phyloP scores from a whole-genome alignment of 2,329 filamentous ascomycete species.

The Grosmannia huntii region DNA sequence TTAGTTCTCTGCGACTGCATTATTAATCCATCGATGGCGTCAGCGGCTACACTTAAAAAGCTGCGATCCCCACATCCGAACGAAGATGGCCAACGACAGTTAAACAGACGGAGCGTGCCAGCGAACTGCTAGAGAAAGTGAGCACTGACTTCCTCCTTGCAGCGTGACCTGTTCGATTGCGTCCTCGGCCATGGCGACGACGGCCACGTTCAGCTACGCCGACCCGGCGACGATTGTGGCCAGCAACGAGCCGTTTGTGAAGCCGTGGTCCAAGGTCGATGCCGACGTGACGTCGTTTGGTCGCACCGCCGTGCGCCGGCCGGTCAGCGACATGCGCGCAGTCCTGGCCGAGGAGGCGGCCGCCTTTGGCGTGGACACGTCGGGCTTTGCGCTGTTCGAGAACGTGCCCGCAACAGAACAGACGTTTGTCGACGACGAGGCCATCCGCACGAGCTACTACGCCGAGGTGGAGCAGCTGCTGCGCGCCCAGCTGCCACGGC shows the following conservation, averaged over 20 bases:
- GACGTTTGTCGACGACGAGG: conserved; percentile 39
- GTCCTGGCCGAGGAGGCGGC: conserved; percentile 26
- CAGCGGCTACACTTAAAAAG: background rate
- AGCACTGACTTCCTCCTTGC: background rate
- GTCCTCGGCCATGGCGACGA: conserved; percentile 11
- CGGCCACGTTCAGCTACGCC: conserved; percentile 42
- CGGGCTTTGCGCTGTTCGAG: conserved; percentile 42
- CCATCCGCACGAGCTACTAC: conserved; percentile 47
- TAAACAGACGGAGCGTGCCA: no score
- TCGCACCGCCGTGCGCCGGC: conserved; percentile 28
- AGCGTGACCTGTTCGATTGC: background rate
- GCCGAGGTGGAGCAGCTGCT: conserved; percentile 46
- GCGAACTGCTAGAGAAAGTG: background rate
- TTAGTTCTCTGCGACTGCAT: background rate
- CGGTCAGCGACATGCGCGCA: conserved; percentile 43
- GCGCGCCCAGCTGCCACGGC: conserved; percentile 30
- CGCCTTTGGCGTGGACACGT: conserved; percentile 41
- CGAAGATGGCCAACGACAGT: background rate
- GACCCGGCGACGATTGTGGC: conserved; percentile 32
- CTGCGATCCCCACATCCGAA: background rate
- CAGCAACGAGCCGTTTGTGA: conserved; percentile 23
- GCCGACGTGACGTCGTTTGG: conserved; percentile 41
- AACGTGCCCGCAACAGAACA: conserved; percentile 38
- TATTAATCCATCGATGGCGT: background rate
- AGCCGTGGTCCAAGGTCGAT: conserved; percentile 55